Percentiles rank a stretch among this genome's conserved stretches.
Conservation (phyloP, 2,329 filamentous ascomycete species). For the Fusarium nematophilum region DNA sequence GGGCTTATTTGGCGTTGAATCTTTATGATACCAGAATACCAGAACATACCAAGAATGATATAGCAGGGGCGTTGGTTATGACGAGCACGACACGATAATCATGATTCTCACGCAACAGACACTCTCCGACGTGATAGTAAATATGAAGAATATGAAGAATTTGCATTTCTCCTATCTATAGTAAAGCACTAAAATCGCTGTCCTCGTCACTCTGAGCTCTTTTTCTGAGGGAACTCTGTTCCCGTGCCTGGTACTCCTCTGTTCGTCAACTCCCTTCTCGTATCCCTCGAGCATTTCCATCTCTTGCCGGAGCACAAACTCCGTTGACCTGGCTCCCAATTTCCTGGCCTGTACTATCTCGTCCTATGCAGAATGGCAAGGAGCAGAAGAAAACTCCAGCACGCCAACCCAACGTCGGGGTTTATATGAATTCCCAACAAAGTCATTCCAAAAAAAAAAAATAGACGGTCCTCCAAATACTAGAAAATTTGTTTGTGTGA, state of each 20-base stretch:
- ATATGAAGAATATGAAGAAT: slow-evolving; percentile 5
- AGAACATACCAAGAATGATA: slow-evolving; percentile 26
- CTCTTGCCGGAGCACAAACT: slow-evolving; percentile 9
- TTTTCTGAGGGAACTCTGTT: background rate
- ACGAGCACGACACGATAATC: slow-evolving; percentile 1
- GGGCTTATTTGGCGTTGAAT: slow-evolving; percentile 13
- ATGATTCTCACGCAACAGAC: no score
- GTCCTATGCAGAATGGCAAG: slow-evolving; percentile 6
- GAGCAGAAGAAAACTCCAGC: slow-evolving; percentile 26
- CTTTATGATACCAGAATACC: slow-evolving; percentile 21
- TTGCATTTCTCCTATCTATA: slow-evolving; percentile 24
- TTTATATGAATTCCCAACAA: background rate
- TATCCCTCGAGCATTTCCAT: slow-evolving; percentile 10
- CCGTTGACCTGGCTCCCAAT: no score
- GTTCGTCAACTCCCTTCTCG: slow-evolving; percentile 9
- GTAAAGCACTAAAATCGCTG: slow-evolving; percentile 14
- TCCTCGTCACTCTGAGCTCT: background rate
- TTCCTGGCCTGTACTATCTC: slow-evolving; percentile 1
- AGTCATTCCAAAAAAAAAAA: background rate
- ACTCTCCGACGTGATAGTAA: no score
- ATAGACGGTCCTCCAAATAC: background rate
- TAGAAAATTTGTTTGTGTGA: background rate
- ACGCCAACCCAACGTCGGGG: slow-evolving; percentile 6
- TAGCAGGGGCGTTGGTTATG: background rate
- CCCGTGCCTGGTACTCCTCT: slow-evolving; percentile 16